Evolutionary conservation across 148 eudicot species (phyloP).

Genomic region (Heliamphora exappendiculata): DNA sequence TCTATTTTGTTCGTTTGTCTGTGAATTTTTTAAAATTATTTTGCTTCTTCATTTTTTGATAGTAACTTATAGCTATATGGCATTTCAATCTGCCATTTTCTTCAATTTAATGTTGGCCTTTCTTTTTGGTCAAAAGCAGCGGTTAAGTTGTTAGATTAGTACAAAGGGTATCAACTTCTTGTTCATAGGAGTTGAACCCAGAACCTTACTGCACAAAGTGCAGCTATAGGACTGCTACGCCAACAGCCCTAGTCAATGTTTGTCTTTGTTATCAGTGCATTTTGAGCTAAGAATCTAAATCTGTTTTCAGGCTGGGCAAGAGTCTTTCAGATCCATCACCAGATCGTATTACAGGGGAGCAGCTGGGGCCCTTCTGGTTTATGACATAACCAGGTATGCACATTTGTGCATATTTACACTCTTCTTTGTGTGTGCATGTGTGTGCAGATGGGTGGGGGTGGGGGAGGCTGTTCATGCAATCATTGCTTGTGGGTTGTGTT

Average conservation of each 20-base stretch:
- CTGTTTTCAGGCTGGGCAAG: not conserved
- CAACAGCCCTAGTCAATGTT: not conserved
- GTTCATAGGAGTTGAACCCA: too few species aligned
- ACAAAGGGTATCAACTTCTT: too few species aligned
- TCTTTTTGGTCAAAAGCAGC: too few species aligned
- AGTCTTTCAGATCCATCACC: not conserved
- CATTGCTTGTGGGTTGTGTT: not conserved
- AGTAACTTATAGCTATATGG: not conserved
- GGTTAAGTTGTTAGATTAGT: too few species aligned
- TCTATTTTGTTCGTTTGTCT: not conserved
- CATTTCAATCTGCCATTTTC: not conserved
- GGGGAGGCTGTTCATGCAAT: too few species aligned
- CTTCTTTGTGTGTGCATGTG: not conserved
- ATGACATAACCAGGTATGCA: conserved; percentile 55
- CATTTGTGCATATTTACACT: not conserved
- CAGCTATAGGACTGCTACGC: too few species aligned
- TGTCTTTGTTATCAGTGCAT: not conserved
- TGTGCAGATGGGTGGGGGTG: too few species aligned
- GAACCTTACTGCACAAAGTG: too few species aligned
- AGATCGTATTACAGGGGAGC: conserved; percentile 29
- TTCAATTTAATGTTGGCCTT: not conserved
- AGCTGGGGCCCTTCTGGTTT: conserved; percentile 61
- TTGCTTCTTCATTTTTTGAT: not conserved
- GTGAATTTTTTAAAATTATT: not conserved
- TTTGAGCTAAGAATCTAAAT: not conserved